Percentiles rank a stretch among this genome's conserved stretches.
phyloP scores from a whole-genome alignment of 495 filamentous ascomycete species.

The Tuber brumale region DNA sequence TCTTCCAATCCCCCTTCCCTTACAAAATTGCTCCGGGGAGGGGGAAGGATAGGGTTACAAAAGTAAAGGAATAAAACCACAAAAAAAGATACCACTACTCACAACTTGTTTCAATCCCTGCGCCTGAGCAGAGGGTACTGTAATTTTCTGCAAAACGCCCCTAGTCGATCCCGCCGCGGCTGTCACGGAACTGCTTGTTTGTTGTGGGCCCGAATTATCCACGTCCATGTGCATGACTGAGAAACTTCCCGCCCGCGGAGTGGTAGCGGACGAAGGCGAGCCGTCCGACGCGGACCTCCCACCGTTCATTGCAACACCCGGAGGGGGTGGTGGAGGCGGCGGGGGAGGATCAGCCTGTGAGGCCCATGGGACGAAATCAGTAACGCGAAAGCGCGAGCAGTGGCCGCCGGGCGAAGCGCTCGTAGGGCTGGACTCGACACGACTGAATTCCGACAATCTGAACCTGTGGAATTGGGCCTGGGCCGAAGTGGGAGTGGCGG shows the following conservation, averaged over 20 bases:
- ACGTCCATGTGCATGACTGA: slow-evolving; percentile 42
- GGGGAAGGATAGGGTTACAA: background rate
- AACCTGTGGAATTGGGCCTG: slow-evolving; percentile 39
- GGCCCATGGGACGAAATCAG: slow-evolving; percentile 40
- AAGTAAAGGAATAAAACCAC: slow-evolving; percentile 10
- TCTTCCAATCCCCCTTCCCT: background rate
- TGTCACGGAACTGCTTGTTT: slow-evolving; percentile 36
- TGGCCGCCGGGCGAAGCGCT: slow-evolving; percentile 36
- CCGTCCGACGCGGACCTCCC: slow-evolving; percentile 15
- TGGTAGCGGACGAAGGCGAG: slow-evolving; percentile 2
- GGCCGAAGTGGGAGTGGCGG: slow-evolving; percentile 14
- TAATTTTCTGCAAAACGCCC: slow-evolving; percentile 36
- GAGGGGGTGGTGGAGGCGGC: slow-evolving; percentile 17
- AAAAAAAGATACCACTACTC: slow-evolving; percentile 15
- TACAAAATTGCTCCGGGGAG: background rate
- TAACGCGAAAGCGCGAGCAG: slow-evolving; percentile 40
- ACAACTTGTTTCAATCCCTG: slow-evolving; percentile 16
- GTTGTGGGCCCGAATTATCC: slow-evolving; percentile 32
- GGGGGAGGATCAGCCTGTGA: slow-evolving; percentile 29
- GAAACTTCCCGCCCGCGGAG: slow-evolving; percentile 29
- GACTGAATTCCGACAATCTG: slow-evolving; percentile 37
- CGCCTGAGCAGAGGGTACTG: slow-evolving; percentile 19
- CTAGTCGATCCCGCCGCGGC: slow-evolving; percentile 33
- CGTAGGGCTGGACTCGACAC: slow-evolving; percentile 22
- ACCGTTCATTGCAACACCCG: slow-evolving; percentile 16